A percentile compares a stretch with the other conserved stretches of the same genome.
Evolutionary conservation across 106 monocot species (phyloP).

Genomic region (Narthecium ossifragum): DNA sequence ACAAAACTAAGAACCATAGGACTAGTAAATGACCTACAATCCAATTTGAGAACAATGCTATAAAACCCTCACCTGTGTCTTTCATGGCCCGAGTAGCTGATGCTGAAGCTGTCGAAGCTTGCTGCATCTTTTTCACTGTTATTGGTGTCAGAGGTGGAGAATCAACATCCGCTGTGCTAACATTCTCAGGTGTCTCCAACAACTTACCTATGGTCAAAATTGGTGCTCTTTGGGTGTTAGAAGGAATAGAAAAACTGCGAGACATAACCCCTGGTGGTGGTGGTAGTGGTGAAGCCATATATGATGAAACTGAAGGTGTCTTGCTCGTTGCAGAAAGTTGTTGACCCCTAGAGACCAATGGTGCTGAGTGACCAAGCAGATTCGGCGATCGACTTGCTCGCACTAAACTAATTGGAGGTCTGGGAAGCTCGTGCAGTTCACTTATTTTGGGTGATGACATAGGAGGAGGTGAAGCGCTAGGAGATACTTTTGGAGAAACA

Average conservation of each 20-base stretch:
- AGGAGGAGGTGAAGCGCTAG: conserved; percentile 39
- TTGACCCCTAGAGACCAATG: conserved; percentile 48
- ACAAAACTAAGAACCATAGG: too few relatives aligned
- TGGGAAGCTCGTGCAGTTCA: conserved; percentile 88
- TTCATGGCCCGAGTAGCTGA: too few relatives aligned
- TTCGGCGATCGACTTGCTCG: conserved; percentile 10
- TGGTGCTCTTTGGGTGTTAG: conserved; percentile 42
- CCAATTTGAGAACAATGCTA: too few relatives aligned
- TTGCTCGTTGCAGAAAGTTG: conserved; percentile 27
- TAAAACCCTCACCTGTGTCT: too few relatives aligned
- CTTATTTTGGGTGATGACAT: conserved; percentile 45
- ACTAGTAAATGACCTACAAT: too few relatives aligned
- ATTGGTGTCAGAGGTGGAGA: conserved; percentile 35
- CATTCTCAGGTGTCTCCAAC: conserved; percentile 22
- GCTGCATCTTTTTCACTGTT: not conserved
- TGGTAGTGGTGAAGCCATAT: conserved; percentile 68
- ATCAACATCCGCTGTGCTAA: conserved; percentile 7
- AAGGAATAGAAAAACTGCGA: conserved; percentile 92
- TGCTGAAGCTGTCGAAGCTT: too few relatives aligned
- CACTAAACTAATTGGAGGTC: conserved; percentile 48
- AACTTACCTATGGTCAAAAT: conserved; percentile 22
- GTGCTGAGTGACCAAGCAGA: conserved; percentile 72
- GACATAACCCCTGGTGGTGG: conserved; percentile 54
- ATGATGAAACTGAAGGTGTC: conserved; percentile 15
- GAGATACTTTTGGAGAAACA: conserved; percentile 30